phyloP scores from a whole-genome alignment of 768 basidiomycete genomes.

The Mycena vitilis region DNA sequence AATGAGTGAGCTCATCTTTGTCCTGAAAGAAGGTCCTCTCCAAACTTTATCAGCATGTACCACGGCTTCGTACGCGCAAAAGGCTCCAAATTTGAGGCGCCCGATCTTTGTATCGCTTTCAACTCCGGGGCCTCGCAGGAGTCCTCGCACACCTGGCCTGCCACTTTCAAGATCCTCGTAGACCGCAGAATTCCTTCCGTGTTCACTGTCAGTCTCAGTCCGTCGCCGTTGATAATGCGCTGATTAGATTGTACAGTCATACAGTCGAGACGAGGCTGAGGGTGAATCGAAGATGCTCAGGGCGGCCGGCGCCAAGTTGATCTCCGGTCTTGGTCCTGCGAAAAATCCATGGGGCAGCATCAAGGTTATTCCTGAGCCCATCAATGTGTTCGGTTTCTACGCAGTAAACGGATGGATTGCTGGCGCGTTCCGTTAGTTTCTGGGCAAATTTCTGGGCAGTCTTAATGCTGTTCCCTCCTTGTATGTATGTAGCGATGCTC shows the following conservation, averaged over 20 bases:
- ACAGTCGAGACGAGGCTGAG: conserved; percentile 32
- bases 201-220: conserved; percentile 24
- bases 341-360: conserved; percentile 38
- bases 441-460: not conserved
- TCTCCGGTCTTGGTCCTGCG: conserved; percentile 14
- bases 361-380: conserved; percentile 37
- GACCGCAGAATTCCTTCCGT: conserved; percentile 16
- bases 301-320: conserved; percentile 24
- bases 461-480: too few relatives aligned
- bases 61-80: conserved; percentile 18
- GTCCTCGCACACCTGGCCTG: conserved; percentile 10
- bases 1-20: conserved; percentile 11
- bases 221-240: not conserved
- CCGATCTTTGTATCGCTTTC: conserved; percentile 31
- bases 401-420: conserved; percentile 50
- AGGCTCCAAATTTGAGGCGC: conserved; percentile 19
- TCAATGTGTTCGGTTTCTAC: conserved; percentile 48
- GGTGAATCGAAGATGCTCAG: conserved; percentile 26
- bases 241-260: conserved; percentile 13
- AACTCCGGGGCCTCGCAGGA: conserved; percentile 25
- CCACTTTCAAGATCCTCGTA: conserved; percentile 24
- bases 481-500: too few relatives aligned
- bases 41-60: conserved; percentile 17
- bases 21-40: not conserved
- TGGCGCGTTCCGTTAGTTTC: conserved; percentile 43